Conservation (phyloP, 306 rosid species). For the Spatholobus suberectus region DNA sequence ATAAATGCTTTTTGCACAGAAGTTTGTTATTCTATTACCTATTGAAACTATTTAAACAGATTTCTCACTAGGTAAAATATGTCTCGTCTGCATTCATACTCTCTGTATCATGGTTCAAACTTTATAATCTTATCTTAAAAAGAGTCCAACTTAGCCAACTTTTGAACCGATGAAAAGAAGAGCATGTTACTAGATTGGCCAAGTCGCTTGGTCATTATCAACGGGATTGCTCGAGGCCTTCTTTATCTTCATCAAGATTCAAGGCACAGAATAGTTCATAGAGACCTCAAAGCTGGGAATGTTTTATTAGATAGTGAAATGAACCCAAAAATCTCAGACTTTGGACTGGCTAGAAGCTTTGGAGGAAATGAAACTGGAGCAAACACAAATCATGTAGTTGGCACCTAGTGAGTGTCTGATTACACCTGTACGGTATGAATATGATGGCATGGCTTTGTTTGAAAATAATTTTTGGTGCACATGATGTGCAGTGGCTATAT, state of each 20-base stretch:
- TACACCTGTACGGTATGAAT: neutral
- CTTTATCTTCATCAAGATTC: conserved; percentile 59
- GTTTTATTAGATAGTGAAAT: conserved; percentile 30
- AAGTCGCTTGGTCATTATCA: conserved; percentile 41
- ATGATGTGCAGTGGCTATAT: conserved; percentile 28
- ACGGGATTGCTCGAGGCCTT: conserved; percentile 56
- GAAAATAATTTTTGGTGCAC: neutral
- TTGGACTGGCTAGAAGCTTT: conserved; percentile 44
- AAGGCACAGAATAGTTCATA: conserved; percentile 39
- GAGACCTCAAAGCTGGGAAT: conserved; percentile 37
- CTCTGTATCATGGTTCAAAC: neutral
- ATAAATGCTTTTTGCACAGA: neutral
- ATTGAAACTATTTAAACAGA: neutral
- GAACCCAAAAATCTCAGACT: conserved; percentile 36
- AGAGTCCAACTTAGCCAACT: neutral
- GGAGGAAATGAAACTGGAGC: conserved; percentile 31
- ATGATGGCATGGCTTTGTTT: neutral
- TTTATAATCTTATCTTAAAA: neutral
- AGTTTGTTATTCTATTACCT: neutral
- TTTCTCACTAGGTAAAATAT: neutral
- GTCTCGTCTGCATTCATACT: neutral
- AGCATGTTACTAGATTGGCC: conserved; percentile 41
- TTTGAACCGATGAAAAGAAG: conserved; percentile 32
- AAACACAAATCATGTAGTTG: conserved; percentile 30
- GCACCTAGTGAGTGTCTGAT: conserved; percentile 35